Conservation (phyloP, 805 yeast species). For the Wickerhamiella kurtzmanii region DNA sequence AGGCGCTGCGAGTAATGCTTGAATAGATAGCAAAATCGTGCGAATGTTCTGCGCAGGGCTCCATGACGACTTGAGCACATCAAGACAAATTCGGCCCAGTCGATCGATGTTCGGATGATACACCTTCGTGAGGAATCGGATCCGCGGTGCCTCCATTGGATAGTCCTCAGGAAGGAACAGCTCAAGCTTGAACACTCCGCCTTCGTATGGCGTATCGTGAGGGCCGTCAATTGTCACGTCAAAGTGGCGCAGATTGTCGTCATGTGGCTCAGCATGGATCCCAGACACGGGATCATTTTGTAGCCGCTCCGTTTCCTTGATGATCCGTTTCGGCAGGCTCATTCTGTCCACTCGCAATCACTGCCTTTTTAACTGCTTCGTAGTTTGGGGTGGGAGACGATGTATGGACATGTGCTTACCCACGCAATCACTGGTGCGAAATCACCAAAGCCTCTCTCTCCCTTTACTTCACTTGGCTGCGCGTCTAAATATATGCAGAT, state of each 20-base stretch:
- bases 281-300: constrained; percentile 95
- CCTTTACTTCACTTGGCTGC: background rate
- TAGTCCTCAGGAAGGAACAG: constrained; percentile 89
- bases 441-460: background rate
- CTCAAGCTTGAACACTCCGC: constrained; percentile 64
- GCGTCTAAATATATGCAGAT: background rate
- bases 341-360: no score
- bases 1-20: constrained; percentile 88
- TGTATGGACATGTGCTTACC: no score
- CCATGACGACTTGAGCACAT: constrained; percentile 91
- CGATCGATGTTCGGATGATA: constrained; percentile 96
- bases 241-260: constrained; percentile 84
- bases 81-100: constrained; percentile 88
- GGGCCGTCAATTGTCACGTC: constrained; percentile 92
- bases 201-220: constrained; percentile 76
- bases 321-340: constrained; percentile 73
- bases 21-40: constrained; percentile 79
- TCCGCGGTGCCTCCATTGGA: constrained; percentile 97
- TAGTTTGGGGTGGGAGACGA: no score
- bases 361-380: no score
- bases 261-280: constrained; percentile 83
- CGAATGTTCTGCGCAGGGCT: constrained; percentile 94
- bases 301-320: constrained; percentile 89
- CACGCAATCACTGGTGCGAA: background rate
- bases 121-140: constrained; percentile 81